Evolutionary conservation across 1,284 basidiomycete species (phyloP).

Genomic region (Microbotryum lychnidis-dioicae): DNA sequence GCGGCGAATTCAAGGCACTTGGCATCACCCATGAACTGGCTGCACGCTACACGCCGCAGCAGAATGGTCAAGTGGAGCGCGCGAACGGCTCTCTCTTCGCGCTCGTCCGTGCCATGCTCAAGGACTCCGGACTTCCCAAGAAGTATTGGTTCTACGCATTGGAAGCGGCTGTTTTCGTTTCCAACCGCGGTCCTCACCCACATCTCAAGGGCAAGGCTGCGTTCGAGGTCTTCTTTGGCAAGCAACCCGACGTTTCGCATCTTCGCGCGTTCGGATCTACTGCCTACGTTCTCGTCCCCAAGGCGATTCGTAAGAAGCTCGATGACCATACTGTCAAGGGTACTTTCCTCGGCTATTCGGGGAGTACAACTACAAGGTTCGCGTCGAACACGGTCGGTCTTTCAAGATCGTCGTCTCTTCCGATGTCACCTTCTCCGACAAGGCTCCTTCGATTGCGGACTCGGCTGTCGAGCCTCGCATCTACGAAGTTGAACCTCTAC

Average conservation of each 20-base stretch:
- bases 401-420: too few species aligned
- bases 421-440: too few species aligned
- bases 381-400: too few species aligned
- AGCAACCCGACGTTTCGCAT: background rate
- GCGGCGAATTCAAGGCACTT: background rate
- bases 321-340: background rate
- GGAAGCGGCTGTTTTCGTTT: background rate
- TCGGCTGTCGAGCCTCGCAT: too few species aligned
- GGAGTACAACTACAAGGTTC: too few species aligned
- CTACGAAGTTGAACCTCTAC: too few species aligned
- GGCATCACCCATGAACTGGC: slow-evolving; percentile 12
- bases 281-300: background rate
- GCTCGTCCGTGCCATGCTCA: background rate
- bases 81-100: background rate
- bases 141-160: background rate
- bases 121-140: background rate
- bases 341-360: background rate
- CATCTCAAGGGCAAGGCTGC: background rate
- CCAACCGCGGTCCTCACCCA: background rate
- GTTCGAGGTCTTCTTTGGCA: background rate
- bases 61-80: slow-evolving; percentile 8
- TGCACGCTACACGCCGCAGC: slow-evolving; percentile 11
- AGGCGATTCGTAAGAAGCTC: slow-evolving; percentile 1
- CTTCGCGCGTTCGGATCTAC: background rate
- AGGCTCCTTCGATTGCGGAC: too few species aligned